These are phyloP conservation scores for Blastocystis hominis DNA, from an alignment of 352 stramenopile species.

Conservation along the genomic window DNA sequence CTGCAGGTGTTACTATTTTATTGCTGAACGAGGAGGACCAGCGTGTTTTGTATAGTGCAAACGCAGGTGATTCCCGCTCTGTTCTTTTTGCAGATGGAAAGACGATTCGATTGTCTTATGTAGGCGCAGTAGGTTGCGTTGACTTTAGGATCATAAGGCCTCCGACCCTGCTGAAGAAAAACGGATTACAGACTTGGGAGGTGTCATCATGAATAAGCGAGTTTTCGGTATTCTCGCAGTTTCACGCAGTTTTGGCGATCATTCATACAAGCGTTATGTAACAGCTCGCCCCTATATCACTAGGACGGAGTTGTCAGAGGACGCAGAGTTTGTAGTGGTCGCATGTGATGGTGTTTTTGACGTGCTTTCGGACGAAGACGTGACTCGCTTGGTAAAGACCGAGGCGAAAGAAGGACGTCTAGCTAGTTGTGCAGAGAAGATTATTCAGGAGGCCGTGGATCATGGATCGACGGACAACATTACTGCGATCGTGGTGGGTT, in stretches of 20 bases:
- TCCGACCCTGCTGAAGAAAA: conserved; percentile 25
- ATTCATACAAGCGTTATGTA: conserved; percentile 52
- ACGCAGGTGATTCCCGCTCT: conserved; percentile 53
- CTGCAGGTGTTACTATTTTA: conserved; percentile 13
- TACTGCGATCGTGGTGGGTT: conserved; percentile 41
- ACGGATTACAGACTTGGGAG: not conserved
- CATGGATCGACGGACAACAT: conserved; percentile 54
- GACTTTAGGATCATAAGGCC: conserved; percentile 54
- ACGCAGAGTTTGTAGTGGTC: conserved; percentile 32
- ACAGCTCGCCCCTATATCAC: conserved; percentile 2
- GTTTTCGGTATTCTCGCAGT: conserved; percentile 43
- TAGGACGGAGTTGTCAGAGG: not conserved
- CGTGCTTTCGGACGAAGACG: conserved; percentile 47
- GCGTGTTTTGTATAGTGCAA: conserved; percentile 49
- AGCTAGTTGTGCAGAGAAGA: not conserved
- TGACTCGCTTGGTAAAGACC: not conserved
- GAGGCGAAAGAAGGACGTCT: not conserved
- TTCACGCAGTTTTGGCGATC: conserved; percentile 55
- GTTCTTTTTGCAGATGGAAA: conserved; percentile 20
- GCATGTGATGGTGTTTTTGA: conserved; percentile 56
- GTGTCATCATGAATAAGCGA: conserved; percentile 50
- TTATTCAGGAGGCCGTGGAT: conserved; percentile 48
- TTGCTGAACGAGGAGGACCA: conserved; percentile 33
- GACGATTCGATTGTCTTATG: conserved; percentile 25
- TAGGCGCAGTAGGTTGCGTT: not conserved